Evolutionary conservation across 306 rosid genomes (phyloP).

Genomic region (Gynostemma pentaphyllum): DNA sequence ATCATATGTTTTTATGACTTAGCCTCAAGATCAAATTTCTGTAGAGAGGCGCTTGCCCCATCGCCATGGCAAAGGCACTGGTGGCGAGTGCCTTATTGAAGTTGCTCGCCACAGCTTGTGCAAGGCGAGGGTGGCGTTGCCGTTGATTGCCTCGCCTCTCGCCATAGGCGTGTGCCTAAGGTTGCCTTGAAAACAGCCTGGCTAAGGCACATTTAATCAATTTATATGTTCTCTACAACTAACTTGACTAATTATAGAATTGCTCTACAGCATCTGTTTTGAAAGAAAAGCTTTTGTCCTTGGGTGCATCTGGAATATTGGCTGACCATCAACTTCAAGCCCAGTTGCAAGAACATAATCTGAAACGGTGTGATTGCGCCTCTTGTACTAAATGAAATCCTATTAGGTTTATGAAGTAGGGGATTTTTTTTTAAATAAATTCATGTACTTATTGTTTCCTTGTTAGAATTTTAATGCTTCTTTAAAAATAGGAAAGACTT

Average conservation of each 20-base stretch:
- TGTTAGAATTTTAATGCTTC: background rate
- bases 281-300: conserved; percentile 75
- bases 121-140: too few species aligned
- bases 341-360: conserved; percentile 85
- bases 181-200: too few species aligned
- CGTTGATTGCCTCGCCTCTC: too few species aligned
- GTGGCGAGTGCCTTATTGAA: too few species aligned
- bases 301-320: conserved; percentile 95
- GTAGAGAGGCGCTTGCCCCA: too few species aligned
- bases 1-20: too few species aligned
- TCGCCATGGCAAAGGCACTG: too few species aligned
- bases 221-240: conserved; percentile 14
- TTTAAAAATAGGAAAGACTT: background rate
- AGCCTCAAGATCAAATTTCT: too few species aligned
- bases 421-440: background rate
- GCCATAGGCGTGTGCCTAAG: too few species aligned
- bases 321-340: conserved; percentile 99
- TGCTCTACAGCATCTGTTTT: conserved; percentile 76
- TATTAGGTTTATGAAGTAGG: background rate
- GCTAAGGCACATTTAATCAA: too few species aligned
- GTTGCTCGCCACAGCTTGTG: too few species aligned
- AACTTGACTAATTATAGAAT: conserved; percentile 25
- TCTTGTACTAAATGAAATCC: background rate
- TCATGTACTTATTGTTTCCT: background rate
- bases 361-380: conserved; percentile 58